Evolutionary conservation across 352 stramenopile genomes (phyloP), one percentile per base, ranked within the genome.

Genomic region (Phytophthora kernoviae): DNA sequence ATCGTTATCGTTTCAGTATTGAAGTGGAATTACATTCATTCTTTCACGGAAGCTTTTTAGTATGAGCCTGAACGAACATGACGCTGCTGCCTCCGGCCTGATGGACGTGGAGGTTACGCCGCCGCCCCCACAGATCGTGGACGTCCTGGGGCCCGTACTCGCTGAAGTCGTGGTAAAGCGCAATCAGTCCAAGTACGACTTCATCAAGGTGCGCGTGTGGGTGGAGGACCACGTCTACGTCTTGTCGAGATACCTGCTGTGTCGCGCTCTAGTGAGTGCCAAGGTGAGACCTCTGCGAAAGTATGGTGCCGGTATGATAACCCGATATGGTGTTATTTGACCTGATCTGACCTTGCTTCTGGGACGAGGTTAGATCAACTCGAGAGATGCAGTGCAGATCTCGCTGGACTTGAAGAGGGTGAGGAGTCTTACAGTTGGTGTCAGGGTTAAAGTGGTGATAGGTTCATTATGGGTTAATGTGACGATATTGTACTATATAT

Each of bases 181-280:
- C 22, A 96, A 96, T 67, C 84, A 96, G 68, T 94, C 84, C 32
- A 96, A 96, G 63, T 96, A 96, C 67, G 87, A 96, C 57, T 96
- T 94, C 51, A 81, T 96, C 56, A 96, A 94, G 68, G 87, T 96
- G 59, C 87, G 87, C 58, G 87, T 96, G 45, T 96, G 87, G 87
- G 84, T 96, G 41, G 80, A 91, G 54, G 87, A 96, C 73, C 87
- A 96, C 50, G 86, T 94, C 36, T 96, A 96, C 77, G 87, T 96
- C 47, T 69, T 96, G 42, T 96, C 87, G 53, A 75, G 87, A 42
- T 96, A 96, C 56, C 55, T 96, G 49, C 70, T 96, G 54, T 96
- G 80, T 22, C 83, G 87, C 40, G 84, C 87, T 54, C 73, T 96
- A 30, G 86, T 96, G 32, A 88, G 84, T 63, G 87, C 84, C 56